A percentile compares a stretch with the other conserved stretches of the same genome.
These are phyloP conservation scores for Calonectria henricotiae DNA, from an alignment of 2,329 filamentous ascomycete species.

Conservation along the genomic window DNA sequence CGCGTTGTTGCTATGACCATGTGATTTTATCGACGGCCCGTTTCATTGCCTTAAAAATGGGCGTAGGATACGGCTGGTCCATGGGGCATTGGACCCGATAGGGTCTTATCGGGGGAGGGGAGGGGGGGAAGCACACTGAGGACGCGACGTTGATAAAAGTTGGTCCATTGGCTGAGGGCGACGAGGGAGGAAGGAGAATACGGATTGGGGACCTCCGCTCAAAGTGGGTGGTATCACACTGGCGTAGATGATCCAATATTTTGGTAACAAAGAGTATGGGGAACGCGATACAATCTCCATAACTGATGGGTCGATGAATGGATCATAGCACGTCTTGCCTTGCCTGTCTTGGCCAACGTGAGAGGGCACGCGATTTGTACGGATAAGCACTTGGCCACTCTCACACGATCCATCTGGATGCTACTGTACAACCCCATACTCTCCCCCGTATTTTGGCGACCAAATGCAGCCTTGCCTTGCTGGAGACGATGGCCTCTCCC, in stretches of 20 bases:
- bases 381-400: constrained; percentile 30
- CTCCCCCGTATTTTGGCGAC: constrained; percentile 21
- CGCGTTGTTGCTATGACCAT: constrained; percentile 21
- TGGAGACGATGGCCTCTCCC: constrained; percentile 3
- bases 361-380: constrained; percentile 33
- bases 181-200: constrained; percentile 16
- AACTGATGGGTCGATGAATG: constrained; percentile 19
- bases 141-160: neutral
- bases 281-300: constrained; percentile 19
- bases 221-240: neutral
- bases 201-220: constrained; percentile 30
- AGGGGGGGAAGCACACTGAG: constrained; percentile 8
- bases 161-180: neutral
- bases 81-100: neutral
- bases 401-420: constrained; percentile 22
- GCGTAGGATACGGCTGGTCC: constrained; percentile 18
- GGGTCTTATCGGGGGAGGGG: constrained; percentile 27
- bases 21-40: constrained; percentile 20
- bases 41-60: constrained; percentile 23
- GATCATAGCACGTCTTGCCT: constrained; percentile 20
- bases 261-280: constrained; percentile 14
- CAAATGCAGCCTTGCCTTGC: constrained; percentile 7
- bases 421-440: constrained; percentile 30
- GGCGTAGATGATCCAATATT: constrained; percentile 11
- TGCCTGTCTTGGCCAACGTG: neutral